phyloP scores from a whole-genome alignment of 139 green algal species.

The Trebouxia sp. region DNA sequence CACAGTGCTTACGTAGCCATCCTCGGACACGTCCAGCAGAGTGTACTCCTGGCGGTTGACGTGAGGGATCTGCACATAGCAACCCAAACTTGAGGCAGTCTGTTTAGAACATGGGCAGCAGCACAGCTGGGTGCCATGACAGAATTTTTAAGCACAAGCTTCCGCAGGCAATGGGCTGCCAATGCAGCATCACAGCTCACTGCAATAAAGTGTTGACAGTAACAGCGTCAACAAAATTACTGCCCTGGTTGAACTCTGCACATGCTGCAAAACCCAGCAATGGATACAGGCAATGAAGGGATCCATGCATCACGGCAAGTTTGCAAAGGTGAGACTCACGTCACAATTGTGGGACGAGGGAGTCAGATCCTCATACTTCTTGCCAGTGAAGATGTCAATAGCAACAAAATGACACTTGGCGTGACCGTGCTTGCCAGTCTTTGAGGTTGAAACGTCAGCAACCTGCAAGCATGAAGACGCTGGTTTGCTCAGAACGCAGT shows the following conservation, averaged over 20 bases:
- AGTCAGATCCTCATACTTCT: constrained; percentile 98
- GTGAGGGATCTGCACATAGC: constrained; percentile 78
- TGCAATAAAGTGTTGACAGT: no score
- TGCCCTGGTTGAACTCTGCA: no score
- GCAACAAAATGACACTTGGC: constrained; percentile 98
- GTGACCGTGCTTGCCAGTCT: constrained; percentile 99
- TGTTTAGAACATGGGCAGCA: background rate
- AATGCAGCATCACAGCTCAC: no score
- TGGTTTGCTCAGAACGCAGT: no score
- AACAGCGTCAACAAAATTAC: no score
- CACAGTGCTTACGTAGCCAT: constrained; percentile 92
- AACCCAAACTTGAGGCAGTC: background rate
- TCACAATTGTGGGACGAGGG: constrained; percentile 98
- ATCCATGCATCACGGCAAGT: background rate
- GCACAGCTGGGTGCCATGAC: background rate
- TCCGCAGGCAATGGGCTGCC: no score
- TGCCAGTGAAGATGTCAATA: constrained; percentile 98
- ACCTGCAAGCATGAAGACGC: constrained; percentile 87
- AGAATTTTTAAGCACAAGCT: no score
- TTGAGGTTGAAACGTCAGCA: constrained; percentile 98
- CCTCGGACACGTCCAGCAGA: constrained; percentile 94
- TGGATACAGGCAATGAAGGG: background rate
- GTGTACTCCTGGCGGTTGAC: constrained; percentile 92
- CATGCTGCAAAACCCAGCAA: no score
- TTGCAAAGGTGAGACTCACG: constrained; percentile 42